Percentiles rank a stretch among this genome's conserved stretches.
phyloP scores from a whole-genome alignment of 2,329 filamentous ascomycete species.

The Aspergillus melleus region DNA sequence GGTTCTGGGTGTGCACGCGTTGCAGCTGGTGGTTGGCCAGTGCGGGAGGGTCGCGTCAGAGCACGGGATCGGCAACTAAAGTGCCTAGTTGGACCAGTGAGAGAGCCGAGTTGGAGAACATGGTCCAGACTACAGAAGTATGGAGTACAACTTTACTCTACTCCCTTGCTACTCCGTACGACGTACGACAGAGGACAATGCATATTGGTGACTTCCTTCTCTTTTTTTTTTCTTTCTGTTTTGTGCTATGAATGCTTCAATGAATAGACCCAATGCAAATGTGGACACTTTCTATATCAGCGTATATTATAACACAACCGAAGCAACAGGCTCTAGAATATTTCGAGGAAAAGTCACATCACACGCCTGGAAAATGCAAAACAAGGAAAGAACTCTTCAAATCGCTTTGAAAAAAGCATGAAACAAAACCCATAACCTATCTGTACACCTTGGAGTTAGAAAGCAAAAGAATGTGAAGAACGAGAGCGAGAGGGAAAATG shows the following conservation, averaged over 20 bases:
- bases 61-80: slow-evolving; percentile 13
- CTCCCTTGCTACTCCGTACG: too few relatives aligned
- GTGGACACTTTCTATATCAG: background rate
- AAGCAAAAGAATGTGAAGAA: background rate
- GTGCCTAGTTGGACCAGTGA: background rate
- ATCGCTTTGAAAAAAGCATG: too few relatives aligned
- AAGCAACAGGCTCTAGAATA: too few relatives aligned
- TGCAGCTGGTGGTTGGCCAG: slow-evolving; percentile 19
- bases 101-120: background rate
- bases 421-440: background rate
- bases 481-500: background rate
- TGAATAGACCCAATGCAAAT: background rate
- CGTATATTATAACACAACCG: too few relatives aligned
- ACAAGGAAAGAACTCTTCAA: too few relatives aligned
- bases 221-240: too few relatives aligned
- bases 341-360: too few relatives aligned
- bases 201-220: too few relatives aligned
- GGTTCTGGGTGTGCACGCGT: slow-evolving; percentile 21
- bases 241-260: too few relatives aligned
- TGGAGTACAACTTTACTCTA: background rate
- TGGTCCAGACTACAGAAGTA: background rate
- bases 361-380: too few relatives aligned
- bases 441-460: background rate
- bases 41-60: slow-evolving; percentile 8
- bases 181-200: too few relatives aligned